Evolutionary conservation across 2,329 filamentous ascomycete species (phyloP), one percentile per base, ranked within the genome.

Genomic region (Penicillium brasilianum): DNA sequence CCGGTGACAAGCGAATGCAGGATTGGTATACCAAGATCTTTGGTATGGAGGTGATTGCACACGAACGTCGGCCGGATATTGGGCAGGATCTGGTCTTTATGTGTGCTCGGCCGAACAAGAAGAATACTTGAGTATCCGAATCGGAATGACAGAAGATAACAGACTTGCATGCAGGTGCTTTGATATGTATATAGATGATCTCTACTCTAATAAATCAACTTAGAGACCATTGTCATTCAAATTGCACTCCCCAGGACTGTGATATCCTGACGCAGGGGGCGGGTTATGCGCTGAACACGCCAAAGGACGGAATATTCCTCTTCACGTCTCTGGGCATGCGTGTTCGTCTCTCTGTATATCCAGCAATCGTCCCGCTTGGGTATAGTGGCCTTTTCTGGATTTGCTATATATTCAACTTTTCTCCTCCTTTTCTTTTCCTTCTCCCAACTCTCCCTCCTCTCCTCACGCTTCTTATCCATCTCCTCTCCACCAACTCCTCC

Each of bases 11-110:
- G 57, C 60, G 52, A 34, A 62, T 62, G 39, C 62, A 70, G 41
- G 37, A 59, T 13, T 64, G 66, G 2, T 74, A 74, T 53, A 37
- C 59, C 16, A 61, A 59, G 32, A 55, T 66, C 2, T 54, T 73
- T 39, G 69, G 62, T 0, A 67, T 74, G 66, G 58, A 60, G n/a
- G 69, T 71, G 1, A 37, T 72, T 39, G 65, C 65, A 9, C 59
- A 54, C 10, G 66, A 70, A 37, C 58, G 61, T 34, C 60, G 66
- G 20, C 55, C 63, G 22, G 59, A 66, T 52, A 59, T 62, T 14
- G 63, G 62, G 16, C 59, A 57, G 9, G 58, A 65, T 7, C 57
- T 68, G 30, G 63, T 66, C 3, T 67, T 67, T 41, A 66, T 69
- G 62, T 66, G 64, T 59, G 66, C 60, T 10, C 59, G 64, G 50